A percentile compares a stretch with the other conserved stretches of the same genome.
phyloP scores from a whole-genome alignment of 1,139 yeast species.

The Hyphopichia buzzinii region DNA sequence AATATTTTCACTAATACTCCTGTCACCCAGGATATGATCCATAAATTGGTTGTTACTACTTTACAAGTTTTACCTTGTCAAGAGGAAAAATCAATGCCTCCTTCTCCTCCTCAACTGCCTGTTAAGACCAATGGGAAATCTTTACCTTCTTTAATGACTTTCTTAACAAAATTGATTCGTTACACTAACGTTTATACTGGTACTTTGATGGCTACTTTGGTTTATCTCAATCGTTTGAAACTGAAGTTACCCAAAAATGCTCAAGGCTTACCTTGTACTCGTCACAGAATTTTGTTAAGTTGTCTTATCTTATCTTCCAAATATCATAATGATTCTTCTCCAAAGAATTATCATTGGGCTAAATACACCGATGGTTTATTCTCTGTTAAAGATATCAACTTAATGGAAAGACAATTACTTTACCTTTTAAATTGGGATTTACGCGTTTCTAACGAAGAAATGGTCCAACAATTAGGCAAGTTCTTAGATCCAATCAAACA shows the following conservation, averaged over 20 bases:
- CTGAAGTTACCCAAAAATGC: constrained; percentile 65
- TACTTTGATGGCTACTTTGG: constrained; percentile 69
- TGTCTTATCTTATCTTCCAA: constrained; percentile 71
- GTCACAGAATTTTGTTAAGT: constrained; percentile 73
- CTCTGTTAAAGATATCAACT: constrained; percentile 63
- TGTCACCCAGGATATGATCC: constrained; percentile 64
- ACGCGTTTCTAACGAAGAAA: constrained; percentile 52
- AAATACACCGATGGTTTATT: constrained; percentile 73
- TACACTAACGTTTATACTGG: constrained; percentile 77
- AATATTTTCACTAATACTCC: constrained; percentile 54
- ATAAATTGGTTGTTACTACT: constrained; percentile 59
- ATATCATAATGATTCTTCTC: constrained; percentile 74
- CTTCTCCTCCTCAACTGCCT: constrained; percentile 36
- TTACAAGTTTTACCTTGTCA: constrained; percentile 63
- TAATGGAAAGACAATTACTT: constrained; percentile 77
- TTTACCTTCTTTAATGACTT: constrained; percentile 72
- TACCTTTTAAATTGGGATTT: constrained; percentile 71
- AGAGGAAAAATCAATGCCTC: constrained; percentile 23
- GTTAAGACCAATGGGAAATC: constrained; percentile 28
- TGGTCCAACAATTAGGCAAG: constrained; percentile 44
- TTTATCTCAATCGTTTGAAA: constrained; percentile 62
- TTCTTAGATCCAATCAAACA: constrained; percentile 63
- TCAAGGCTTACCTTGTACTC: constrained; percentile 72
- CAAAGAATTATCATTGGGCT: constrained; percentile 78
- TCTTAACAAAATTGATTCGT: constrained; percentile 66